These are phyloP conservation scores for Pythium monospermum DNA, from an alignment of 352 stramenopile species.

Conservation along the genomic window DNA sequence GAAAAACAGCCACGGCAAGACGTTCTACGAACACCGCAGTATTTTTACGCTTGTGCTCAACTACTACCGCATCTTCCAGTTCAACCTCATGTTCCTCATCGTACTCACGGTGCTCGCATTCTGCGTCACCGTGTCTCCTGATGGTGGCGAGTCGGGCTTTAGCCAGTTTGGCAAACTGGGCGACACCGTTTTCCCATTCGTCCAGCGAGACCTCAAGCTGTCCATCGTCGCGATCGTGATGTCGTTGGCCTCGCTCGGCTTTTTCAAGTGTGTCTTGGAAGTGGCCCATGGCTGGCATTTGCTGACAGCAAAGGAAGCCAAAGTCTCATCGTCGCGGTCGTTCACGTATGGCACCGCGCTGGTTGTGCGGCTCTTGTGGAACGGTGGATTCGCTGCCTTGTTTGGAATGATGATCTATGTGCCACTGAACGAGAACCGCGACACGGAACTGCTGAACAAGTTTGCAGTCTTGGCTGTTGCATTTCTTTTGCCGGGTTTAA, in stretches of 20 bases:
- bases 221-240: slow-evolving; percentile 29
- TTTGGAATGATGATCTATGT: slow-evolving; percentile 39
- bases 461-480: slow-evolving; percentile 5
- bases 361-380: slow-evolving; percentile 33
- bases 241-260: slow-evolving; percentile 21
- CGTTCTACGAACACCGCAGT: slow-evolving; percentile 35
- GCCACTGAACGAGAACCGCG: slow-evolving; percentile 19
- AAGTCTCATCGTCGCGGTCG: slow-evolving; percentile 30
- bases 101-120: slow-evolving; percentile 29
- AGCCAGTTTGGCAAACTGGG: slow-evolving; percentile 29
- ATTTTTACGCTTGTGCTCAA: slow-evolving; percentile 40
- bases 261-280: slow-evolving; percentile 35
- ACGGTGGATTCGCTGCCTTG: slow-evolving; percentile 25
- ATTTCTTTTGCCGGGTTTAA: slow-evolving; percentile 24
- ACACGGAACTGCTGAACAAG: slow-evolving; percentile 20
- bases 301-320: slow-evolving; percentile 20
- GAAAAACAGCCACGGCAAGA: slow-evolving; percentile 27
- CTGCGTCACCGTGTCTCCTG: slow-evolving; percentile 25
- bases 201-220: slow-evolving; percentile 35
- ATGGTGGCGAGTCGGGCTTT: slow-evolving; percentile 29
- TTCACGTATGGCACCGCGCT: slow-evolving; percentile 37
- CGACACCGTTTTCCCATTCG: slow-evolving; percentile 28
- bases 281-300: slow-evolving; percentile 35
- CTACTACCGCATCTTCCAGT: slow-evolving; percentile 51
- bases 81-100: slow-evolving; percentile 50